A percentile compares a stretch with the other conserved stretches of the same genome.
phyloP scores from a whole-genome alignment of 768 basidiomycete genomes.

The Lactarius hengduanensis region DNA sequence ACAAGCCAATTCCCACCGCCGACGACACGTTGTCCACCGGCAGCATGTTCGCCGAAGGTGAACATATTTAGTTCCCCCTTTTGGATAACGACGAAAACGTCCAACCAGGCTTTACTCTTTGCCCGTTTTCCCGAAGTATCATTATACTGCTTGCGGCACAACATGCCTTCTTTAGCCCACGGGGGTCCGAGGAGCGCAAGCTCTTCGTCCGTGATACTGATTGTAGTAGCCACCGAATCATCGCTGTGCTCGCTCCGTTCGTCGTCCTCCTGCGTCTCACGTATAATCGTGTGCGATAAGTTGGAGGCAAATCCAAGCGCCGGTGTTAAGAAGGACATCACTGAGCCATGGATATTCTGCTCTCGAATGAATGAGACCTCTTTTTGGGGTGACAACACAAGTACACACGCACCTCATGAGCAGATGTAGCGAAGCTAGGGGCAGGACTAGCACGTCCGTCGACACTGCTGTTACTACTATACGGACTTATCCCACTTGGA shows the following conservation, averaged over 20 bases:
- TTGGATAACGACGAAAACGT: slow-evolving; percentile 94
- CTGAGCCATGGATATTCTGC: slow-evolving; percentile 54
- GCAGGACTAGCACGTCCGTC: slow-evolving; percentile 94
- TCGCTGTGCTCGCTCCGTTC: slow-evolving; percentile 71
- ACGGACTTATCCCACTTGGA: slow-evolving; percentile 70
- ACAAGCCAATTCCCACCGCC: slow-evolving; percentile 99
- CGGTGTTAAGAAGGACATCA: slow-evolving; percentile 71
- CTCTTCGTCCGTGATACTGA: slow-evolving; percentile 93
- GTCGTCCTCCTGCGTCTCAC: slow-evolving; percentile 88
- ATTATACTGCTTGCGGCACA: slow-evolving; percentile 94
- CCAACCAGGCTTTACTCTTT: slow-evolving; percentile 88
- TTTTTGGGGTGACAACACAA: not conserved
- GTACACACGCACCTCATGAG: slow-evolving; percentile 61
- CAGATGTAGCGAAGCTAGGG: slow-evolving; percentile 88
- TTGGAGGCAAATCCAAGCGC: slow-evolving; percentile 97
- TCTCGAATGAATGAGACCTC: slow-evolving; percentile 35
- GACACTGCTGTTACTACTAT: slow-evolving; percentile 78
- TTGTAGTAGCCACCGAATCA: slow-evolving; percentile 63
- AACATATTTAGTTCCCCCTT: slow-evolving; percentile 97
- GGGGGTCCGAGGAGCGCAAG: slow-evolving; percentile 93
- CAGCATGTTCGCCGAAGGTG: slow-evolving; percentile 76
- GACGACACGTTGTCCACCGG: slow-evolving; percentile 62
- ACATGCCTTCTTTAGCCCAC: slow-evolving; percentile 98
- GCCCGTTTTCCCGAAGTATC: slow-evolving; percentile 80
- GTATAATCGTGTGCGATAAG: slow-evolving; percentile 93